phyloP scores from a whole-genome alignment of 2,329 filamentous ascomycete species.

The Albophoma yamanashiensis region DNA sequence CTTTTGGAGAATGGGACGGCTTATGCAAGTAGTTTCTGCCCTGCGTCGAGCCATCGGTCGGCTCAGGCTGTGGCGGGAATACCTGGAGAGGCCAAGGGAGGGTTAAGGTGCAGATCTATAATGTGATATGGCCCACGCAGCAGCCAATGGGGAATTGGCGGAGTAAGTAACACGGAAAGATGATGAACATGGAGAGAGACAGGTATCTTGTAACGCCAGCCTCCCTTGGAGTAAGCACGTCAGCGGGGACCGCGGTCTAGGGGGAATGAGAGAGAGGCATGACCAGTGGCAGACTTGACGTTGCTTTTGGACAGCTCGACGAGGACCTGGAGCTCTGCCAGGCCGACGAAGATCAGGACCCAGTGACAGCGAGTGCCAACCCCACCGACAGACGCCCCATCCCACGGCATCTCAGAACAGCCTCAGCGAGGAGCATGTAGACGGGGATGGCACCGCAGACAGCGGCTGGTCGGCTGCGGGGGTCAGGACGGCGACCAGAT shows the following conservation, averaged over 20 bases:
- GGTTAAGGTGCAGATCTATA: neutral
- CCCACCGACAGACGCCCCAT: neutral
- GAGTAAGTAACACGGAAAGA: neutral
- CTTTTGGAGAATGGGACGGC: conserved; percentile 19
- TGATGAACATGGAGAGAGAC: neutral
- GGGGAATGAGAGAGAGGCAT: conserved; percentile 2
- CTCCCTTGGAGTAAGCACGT: conserved; percentile 7
- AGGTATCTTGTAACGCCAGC: conserved; percentile 3
- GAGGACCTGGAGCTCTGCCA: neutral
- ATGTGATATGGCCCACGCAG: neutral
- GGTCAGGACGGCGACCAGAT: conserved; percentile 3
- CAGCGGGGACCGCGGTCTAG: neutral
- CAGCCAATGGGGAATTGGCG: neutral
- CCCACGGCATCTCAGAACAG: neutral
- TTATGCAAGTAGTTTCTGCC: conserved; percentile 20
- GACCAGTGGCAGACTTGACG: conserved; percentile 1
- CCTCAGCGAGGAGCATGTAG: neutral
- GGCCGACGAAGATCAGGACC: neutral
- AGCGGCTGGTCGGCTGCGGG: conserved; percentile 1
- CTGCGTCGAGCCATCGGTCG: conserved; percentile 13
- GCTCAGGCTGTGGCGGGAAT: conserved; percentile 3
- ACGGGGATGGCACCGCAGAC: neutral
- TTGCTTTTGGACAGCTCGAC: conserved; percentile 1
- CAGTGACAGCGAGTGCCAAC: neutral
- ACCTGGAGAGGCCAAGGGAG: conserved; percentile 4